A percentile compares a stretch with the other conserved stretches of the same genome.
phyloP scores from a whole-genome alignment of 805 yeast genomes.

The Cyberlindnera meyerae region DNA sequence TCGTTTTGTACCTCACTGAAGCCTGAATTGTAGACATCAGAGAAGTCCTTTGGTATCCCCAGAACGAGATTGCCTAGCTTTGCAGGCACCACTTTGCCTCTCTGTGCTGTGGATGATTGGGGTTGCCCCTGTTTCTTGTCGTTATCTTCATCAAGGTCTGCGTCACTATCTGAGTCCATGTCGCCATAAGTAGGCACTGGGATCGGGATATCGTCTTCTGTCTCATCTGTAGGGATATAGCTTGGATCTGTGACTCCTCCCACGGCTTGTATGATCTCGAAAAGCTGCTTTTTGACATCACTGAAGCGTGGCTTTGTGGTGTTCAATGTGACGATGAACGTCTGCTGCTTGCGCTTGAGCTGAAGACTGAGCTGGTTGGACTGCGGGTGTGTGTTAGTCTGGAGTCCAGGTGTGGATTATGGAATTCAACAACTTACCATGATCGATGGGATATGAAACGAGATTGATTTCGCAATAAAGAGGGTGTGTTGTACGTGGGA shows the following conservation, averaged over 20 bases:
- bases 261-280: slow-evolving; percentile 36
- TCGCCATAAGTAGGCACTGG: slow-evolving; percentile 30
- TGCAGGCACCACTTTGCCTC: slow-evolving; percentile 12
- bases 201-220: slow-evolving; percentile 31
- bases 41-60: slow-evolving; percentile 19
- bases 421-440: too few species aligned
- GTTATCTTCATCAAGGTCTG: too few species aligned
- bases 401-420: too few species aligned
- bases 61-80: slow-evolving; percentile 11
- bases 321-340: slow-evolving; percentile 28
- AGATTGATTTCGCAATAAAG: too few species aligned
- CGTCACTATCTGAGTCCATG: slow-evolving; percentile 28
- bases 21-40: slow-evolving; percentile 17
- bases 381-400: slow-evolving; percentile 6
- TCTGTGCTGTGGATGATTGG: too few species aligned
- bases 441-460: too few species aligned
- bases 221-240: slow-evolving; percentile 20
- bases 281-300: slow-evolving; percentile 29
- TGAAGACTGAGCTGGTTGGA: slow-evolving; percentile 17
- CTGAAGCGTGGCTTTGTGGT: slow-evolving; percentile 20
- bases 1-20: slow-evolving; percentile 18
- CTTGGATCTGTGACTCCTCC: slow-evolving; percentile 41
- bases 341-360: slow-evolving; percentile 32
- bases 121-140: too few species aligned
- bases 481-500: too few species aligned